Evolutionary conservation across 164 flowering plant genomes (phyloP).

Genomic region (Akebia trifoliata): DNA sequence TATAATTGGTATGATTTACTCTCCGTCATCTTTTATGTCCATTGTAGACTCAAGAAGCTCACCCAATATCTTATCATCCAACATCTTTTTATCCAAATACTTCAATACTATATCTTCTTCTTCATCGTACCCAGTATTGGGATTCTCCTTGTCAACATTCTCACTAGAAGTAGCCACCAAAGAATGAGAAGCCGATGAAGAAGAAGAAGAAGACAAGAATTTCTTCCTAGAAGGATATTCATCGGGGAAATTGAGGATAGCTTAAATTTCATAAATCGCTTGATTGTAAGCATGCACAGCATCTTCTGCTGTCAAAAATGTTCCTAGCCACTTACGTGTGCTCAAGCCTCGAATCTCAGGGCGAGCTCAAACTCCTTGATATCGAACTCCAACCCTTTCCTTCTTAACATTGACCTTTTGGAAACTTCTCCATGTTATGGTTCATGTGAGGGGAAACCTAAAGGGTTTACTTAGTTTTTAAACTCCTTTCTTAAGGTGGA

Average conservation of each 20-base stretch:
- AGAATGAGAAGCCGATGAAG: too few relatives aligned
- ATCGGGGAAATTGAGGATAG: conserved; percentile 17
- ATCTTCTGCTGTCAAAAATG: conserved; percentile 19
- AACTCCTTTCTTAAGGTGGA: too few relatives aligned
- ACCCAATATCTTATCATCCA: too few relatives aligned
- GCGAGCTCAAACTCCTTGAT: conserved; percentile 19
- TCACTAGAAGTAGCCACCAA: too few relatives aligned
- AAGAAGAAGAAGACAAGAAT: conserved; percentile 3
- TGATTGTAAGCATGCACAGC: conserved; percentile 19
- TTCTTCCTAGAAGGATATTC: too few relatives aligned
- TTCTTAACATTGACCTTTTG: too few relatives aligned
- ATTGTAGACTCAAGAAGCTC: conserved; percentile 12
- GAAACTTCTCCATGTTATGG: too few relatives aligned
- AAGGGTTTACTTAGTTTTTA: too few relatives aligned
- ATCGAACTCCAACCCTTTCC: neutral
- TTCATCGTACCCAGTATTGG: too few relatives aligned
- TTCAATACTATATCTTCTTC: conserved; percentile 1
- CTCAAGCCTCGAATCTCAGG: conserved; percentile 21
- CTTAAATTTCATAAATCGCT: conserved; percentile 12
- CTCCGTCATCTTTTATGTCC: neutral
- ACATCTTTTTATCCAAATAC: conserved; percentile 4
- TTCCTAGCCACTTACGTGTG: conserved; percentile 18
- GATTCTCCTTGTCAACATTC: too few relatives aligned
- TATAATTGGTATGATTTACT: too few relatives aligned
- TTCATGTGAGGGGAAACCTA: too few relatives aligned